A percentile compares a stretch with the other conserved stretches of the same genome.
These are phyloP conservation scores for Salvia miltiorrhiza DNA, from an alignment of 257 asterid species.

Conservation along the genomic window DNA sequence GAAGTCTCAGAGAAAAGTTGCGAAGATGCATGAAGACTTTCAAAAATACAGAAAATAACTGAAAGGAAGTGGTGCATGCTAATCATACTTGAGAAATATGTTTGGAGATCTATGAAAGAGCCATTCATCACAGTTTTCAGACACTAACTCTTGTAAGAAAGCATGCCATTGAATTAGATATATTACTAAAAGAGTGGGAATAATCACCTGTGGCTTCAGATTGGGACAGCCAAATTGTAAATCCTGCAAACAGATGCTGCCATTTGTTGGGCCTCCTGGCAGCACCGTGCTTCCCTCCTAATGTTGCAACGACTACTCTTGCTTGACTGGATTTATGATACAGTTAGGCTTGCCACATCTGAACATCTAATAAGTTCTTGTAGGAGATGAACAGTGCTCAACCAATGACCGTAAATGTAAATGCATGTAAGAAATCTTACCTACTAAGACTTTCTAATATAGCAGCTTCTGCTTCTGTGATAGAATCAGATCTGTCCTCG, in stretches of 20 bases:
- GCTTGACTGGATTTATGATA: slow-evolving; percentile 60
- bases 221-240: slow-evolving; percentile 81
- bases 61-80: too few relatives aligned
- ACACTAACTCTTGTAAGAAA: background rate
- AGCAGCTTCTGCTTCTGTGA: slow-evolving; percentile 71
- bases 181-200: background rate
- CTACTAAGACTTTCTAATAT: slow-evolving; percentile 80
- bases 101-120: too few relatives aligned
- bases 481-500: slow-evolving; percentile 59
- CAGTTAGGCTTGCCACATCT: slow-evolving; percentile 7
- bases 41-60: too few relatives aligned
- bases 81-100: too few relatives aligned
- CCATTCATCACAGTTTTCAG: background rate
- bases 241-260: slow-evolving; percentile 86
- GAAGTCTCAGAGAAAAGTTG: too few relatives aligned
- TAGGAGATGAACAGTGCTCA: background rate
- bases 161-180: background rate
- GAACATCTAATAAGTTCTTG: slow-evolving; percentile 4
- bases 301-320: slow-evolving; percentile 79
- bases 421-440: slow-evolving; percentile 35
- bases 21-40: too few relatives aligned
- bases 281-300: slow-evolving; percentile 77
- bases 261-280: slow-evolving; percentile 60
- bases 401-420: slow-evolving; percentile 10
- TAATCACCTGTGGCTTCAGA: slow-evolving; percentile 75